These are phyloP conservation scores for Mercurialis annua DNA, from an alignment of 345 rosid genomes.

Conservation along the genomic window DNA sequence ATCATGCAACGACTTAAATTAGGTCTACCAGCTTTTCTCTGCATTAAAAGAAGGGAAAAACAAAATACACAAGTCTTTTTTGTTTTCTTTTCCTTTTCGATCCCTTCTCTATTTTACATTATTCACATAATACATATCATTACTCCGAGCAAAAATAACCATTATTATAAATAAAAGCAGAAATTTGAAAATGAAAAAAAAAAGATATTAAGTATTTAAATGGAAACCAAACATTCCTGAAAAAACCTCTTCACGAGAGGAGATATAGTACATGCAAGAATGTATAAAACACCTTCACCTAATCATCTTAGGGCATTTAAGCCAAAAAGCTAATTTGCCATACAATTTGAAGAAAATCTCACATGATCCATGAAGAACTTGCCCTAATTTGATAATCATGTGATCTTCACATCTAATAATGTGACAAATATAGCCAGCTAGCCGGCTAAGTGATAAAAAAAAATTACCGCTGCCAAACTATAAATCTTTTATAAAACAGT, in stretches of 20 bases:
- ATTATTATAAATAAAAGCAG: not conserved
- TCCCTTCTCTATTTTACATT: not conserved
- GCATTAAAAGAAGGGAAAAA: slow-evolving; percentile 1
- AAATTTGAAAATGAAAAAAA: not conserved
- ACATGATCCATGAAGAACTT: not conserved
- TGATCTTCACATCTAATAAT: not conserved
- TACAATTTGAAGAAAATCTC: not conserved
- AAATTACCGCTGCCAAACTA: too few species aligned
- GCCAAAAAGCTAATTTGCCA: not conserved
- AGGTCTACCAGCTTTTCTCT: not conserved
- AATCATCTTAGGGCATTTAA: not conserved
- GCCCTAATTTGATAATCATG: not conserved
- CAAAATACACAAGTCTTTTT: not conserved
- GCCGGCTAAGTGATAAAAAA: too few species aligned
- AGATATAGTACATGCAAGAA: not conserved
- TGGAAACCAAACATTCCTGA: not conserved
- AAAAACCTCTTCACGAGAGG: not conserved
- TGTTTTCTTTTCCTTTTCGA: not conserved
- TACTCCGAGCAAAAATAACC: too few species aligned
- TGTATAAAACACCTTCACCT: not conserved
- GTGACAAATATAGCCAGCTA: not conserved
- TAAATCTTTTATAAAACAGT: too few species aligned
- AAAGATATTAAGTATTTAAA: too few species aligned
- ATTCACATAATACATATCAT: not conserved
- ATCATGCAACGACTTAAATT: not conserved